Conservation (phyloP, 495 filamentous ascomycete species). For the Xylaria flabelliformis region DNA sequence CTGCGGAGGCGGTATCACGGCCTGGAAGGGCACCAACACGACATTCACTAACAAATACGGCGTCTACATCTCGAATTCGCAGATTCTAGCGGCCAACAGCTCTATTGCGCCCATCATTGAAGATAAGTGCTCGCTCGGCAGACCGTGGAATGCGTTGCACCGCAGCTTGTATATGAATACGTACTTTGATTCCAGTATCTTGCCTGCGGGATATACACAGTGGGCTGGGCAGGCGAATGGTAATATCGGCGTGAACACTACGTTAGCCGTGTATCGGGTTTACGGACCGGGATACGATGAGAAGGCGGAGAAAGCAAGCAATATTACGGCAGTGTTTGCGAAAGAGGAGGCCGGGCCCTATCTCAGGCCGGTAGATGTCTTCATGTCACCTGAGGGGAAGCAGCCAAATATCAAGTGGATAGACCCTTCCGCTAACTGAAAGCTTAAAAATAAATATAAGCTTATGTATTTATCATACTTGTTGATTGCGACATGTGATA, state of each 20-base stretch:
- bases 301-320: constrained; percentile 50
- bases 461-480: not conserved
- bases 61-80: constrained; percentile 60
- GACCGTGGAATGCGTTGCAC: constrained; percentile 64
- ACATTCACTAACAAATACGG: constrained; percentile 68
- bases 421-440: constrained; percentile 44
- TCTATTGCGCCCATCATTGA: constrained; percentile 53
- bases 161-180: constrained; percentile 59
- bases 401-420: constrained; percentile 62
- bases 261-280: constrained; percentile 61
- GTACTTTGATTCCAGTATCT: constrained; percentile 60
- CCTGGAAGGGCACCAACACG: constrained; percentile 71
- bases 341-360: constrained; percentile 50
- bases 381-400: constrained; percentile 54
- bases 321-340: constrained; percentile 53
- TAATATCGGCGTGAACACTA: constrained; percentile 24
- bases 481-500: not conserved
- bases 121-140: constrained; percentile 61
- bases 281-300: constrained; percentile 63
- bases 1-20: constrained; percentile 69
- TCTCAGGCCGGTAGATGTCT: constrained; percentile 58
- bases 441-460: not conserved
- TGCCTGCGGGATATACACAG: constrained; percentile 59
- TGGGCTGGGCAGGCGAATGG: constrained; percentile 45
- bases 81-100: constrained; percentile 56